A percentile compares a stretch with the other conserved stretches of the same genome.
Conservation (phyloP, 164 flowering plant genomes). For the Tetrastigma voinierianum region DNA sequence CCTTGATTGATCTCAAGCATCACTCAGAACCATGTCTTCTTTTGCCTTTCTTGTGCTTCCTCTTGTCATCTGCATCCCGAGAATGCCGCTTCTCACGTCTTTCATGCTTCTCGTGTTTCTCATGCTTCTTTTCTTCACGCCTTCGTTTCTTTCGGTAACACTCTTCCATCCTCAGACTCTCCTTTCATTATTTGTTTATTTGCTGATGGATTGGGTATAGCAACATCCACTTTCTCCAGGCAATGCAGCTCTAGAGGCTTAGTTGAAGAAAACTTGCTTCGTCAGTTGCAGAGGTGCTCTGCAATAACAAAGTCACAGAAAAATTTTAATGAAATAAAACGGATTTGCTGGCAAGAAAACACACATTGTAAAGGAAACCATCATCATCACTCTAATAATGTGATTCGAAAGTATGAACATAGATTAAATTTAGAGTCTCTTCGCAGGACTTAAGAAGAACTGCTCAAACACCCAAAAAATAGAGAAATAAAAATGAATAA, state of each 20-base stretch:
- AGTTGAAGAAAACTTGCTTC: slow-evolving; percentile 40
- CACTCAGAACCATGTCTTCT: slow-evolving; percentile 73
- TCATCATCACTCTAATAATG: too few relatives aligned
- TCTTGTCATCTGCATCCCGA: slow-evolving; percentile 67
- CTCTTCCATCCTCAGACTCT: slow-evolving; percentile 48
- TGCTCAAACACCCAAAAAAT: too few relatives aligned
- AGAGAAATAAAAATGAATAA: too few relatives aligned
- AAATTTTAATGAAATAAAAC: too few relatives aligned
- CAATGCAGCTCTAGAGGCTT: slow-evolving; percentile 20
- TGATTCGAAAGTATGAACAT: too few relatives aligned
- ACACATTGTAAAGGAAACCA: too few relatives aligned
- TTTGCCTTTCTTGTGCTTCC: slow-evolving; percentile 59
- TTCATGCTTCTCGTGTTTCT: slow-evolving; percentile 26
- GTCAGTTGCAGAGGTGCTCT: slow-evolving; percentile 40
- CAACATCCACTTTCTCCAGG: slow-evolving; percentile 24
- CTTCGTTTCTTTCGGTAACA: slow-evolving; percentile 44
- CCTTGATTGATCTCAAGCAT: slow-evolving; percentile 5
- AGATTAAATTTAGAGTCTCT: too few relatives aligned
- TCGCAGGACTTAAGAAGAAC: too few relatives aligned
- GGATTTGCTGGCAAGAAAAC: too few relatives aligned
- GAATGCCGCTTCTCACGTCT: slow-evolving; percentile 45
- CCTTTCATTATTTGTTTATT: slow-evolving; percentile 23
- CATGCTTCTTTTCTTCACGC: slow-evolving; percentile 53
- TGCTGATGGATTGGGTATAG: slow-evolving; percentile 15
- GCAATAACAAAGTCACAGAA: slow-evolving; percentile 5